A percentile compares a stretch with the other conserved stretches of the same genome.
phyloP scores from a whole-genome alignment of 1,139 yeast genomes.

The Entelexis sorbosivorans region DNA sequence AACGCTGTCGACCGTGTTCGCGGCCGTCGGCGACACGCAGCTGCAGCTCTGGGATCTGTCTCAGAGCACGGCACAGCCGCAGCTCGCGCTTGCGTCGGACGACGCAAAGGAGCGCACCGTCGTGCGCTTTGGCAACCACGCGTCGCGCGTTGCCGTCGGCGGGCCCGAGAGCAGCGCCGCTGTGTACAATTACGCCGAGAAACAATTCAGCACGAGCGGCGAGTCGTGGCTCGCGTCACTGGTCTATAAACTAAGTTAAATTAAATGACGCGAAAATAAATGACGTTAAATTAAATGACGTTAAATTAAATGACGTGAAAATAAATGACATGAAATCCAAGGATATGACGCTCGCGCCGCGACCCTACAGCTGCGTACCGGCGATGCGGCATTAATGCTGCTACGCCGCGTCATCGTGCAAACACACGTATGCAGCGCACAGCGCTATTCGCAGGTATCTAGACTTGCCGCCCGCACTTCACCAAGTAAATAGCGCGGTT shows the following conservation, averaged over 20 bases:
- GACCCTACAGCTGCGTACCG: no score
- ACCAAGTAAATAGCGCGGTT: no score
- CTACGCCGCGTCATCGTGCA: no score
- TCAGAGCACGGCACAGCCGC: slow-evolving; percentile 29
- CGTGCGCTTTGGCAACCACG: neutral
- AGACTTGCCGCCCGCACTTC: no score
- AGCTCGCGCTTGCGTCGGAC: neutral
- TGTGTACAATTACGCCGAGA: neutral
- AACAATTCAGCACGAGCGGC: slow-evolving; percentile 4
- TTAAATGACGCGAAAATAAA: neutral
- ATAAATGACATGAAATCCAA: no score
- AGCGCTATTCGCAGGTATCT: no score
- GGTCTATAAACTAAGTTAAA: neutral
- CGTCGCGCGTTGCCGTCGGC: slow-evolving; percentile 2
- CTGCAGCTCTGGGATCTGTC: slow-evolving; percentile 50
- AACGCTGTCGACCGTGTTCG: slow-evolving; percentile 36
- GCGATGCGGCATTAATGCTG: no score
- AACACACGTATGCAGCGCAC: no score
- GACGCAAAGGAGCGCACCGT: slow-evolving; percentile 3
- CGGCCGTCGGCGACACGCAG: slow-evolving; percentile 37
- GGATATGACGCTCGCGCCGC: no score
- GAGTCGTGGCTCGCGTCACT: slow-evolving; percentile 6
- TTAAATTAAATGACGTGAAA: neutral
- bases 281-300: neutral
- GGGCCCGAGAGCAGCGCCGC: neutral